Evolutionary conservation across 495 filamentous ascomycete genomes (phyloP), one percentile per base, ranked within the genome.

Genomic region (Penicillium crystallinum): DNA sequence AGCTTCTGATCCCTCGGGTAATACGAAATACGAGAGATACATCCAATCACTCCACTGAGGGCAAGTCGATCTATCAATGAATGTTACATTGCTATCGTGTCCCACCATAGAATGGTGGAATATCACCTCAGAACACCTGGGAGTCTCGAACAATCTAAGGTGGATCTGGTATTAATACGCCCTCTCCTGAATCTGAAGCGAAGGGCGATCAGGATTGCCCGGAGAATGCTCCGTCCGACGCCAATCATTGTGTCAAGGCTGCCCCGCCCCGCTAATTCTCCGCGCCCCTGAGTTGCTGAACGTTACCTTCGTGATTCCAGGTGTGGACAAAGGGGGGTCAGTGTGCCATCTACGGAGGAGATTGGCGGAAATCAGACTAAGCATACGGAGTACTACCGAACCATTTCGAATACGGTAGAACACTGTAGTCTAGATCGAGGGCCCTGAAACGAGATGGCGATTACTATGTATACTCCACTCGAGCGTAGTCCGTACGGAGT

Each of bases 261-360:
- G 4, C 40, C 29, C 27, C 18, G 17, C 42, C 42, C 42, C 42
- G 42, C 12, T 36, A 36, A 47, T 47, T 47, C 44, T 47, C 44
- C 44, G 44, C 22, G 2, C 31, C 44, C 41, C 51, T 40, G 43
- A 31, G 25, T 33, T 18, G 31, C 27, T 14, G 42, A 33, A 45
- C 33, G 42, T 33, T 10, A 29, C 23, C n/a, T 15, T 4, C 23
- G 17, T 45, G 18, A 45, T 33, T 15, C 12, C 23, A 36, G 6
- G 3, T 6, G 27, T 43, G 39, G 23, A 19, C 12, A 11, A 18
- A 15, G n/a, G 33, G 33, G 7, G 45, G 14, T n/a, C 23, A 29
- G 4, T 43, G 40, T 27, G 27, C 27, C 42, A 45, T 45, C 3
- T 33, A 33, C n/a, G n/a, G n/a, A n/a, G n/a, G n/a, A n/a, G 27